These are phyloP conservation scores for Zhuliangozyma blackwelliae DNA, from an alignment of 1,139 yeast genomes.

Conservation along the genomic window DNA sequence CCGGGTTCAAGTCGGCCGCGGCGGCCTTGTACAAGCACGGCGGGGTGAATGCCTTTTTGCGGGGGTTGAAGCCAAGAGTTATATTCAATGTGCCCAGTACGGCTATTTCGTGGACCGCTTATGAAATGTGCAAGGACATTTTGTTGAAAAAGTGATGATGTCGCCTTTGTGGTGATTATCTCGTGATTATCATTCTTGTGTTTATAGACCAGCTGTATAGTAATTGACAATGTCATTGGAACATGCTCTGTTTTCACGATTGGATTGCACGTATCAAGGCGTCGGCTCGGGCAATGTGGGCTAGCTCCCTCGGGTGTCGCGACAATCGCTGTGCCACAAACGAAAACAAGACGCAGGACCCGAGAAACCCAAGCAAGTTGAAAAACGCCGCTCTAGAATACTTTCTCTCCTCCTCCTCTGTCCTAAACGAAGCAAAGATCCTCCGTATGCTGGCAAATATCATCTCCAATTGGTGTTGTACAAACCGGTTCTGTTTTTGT, in stretches of 20 bases:
- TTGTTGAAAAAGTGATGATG: conserved; percentile 17
- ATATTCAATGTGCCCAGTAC: conserved; percentile 94
- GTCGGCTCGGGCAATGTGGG: conserved; percentile 29
- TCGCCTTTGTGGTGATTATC: not conserved
- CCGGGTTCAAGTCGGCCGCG: conserved; percentile 72
- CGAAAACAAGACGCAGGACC: conserved; percentile 76
- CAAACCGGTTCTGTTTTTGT: no score
- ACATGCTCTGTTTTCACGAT: conserved; percentile 4
- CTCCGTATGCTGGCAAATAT: conserved; percentile 65
- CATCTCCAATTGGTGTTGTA: conserved; percentile 21
- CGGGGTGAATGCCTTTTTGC: conserved; percentile 67
- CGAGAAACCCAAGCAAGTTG: conserved; percentile 73
- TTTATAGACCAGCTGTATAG: not conserved
- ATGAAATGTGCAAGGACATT: conserved; percentile 91
- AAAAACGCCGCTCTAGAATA: conserved; percentile 80
- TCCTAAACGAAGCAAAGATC: conserved; percentile 75
- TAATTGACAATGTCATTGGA: not conserved
- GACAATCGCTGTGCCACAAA: conserved; percentile 69
- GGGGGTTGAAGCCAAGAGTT: conserved; percentile 90
- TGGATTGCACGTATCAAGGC: conserved; percentile 22
- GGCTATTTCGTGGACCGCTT: conserved; percentile 97
- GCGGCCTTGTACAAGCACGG: conserved; percentile 59
- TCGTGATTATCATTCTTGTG: not conserved
- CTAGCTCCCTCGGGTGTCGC: conserved; percentile 32
- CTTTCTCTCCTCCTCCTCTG: conserved; percentile 79